These are phyloP conservation scores for Termitomyces sp. DNA, from an alignment of 768 basidiomycete genomes.

Conservation along the genomic window DNA sequence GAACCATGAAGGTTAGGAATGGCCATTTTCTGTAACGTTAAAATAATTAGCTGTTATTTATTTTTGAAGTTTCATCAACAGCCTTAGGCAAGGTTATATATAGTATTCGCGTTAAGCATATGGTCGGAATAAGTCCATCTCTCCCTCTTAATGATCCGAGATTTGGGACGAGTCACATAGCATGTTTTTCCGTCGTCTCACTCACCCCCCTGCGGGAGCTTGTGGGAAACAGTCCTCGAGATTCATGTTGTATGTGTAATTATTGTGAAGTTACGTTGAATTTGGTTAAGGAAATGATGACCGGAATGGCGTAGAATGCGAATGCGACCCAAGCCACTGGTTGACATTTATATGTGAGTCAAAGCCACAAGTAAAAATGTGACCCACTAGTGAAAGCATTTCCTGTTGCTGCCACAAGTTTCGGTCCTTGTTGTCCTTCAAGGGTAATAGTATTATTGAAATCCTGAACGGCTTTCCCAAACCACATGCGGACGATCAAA, in stretches of 20 bases:
- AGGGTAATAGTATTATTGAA: constrained; percentile 65
- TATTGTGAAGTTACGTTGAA: constrained; percentile 50
- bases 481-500: constrained; percentile 76
- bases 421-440: constrained; percentile 52
- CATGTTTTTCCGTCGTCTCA: background rate
- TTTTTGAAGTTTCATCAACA: background rate
- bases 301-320: constrained; percentile 69
- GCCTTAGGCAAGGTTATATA: background rate
- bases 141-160: background rate
- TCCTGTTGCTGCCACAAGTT: constrained; percentile 59
- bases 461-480: constrained; percentile 74
- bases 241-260: background rate
- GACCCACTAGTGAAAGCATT: constrained; percentile 76
- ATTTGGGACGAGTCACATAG: background rate
- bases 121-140: background rate
- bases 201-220: background rate
- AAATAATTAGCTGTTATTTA: background rate
- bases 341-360: background rate
- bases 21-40: background rate
- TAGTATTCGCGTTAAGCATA: background rate
- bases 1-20: background rate
- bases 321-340: constrained; percentile 81
- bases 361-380: background rate
- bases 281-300: constrained; percentile 68
- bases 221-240: background rate